Evolutionary conservation across 164 flowering plant species (phyloP).

Genomic region (Litsea cubeba): DNA sequence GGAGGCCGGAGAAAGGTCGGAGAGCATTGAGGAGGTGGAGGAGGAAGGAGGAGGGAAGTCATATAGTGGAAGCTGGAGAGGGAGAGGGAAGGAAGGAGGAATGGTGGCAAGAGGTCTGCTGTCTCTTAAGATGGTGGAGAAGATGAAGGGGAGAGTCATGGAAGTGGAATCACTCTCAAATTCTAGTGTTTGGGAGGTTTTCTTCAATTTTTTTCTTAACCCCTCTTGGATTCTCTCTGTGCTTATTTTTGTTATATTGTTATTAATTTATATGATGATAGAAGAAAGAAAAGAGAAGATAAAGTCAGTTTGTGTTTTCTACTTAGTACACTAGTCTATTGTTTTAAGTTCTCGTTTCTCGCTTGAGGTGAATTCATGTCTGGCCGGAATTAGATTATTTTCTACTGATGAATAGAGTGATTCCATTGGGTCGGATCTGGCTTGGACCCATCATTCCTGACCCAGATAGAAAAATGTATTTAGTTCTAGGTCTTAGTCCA

Average conservation of each 20-base stretch:
- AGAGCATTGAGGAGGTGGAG: conserved; percentile 68
- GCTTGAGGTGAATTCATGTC: too few species aligned
- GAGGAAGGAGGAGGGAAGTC: conserved; percentile 47
- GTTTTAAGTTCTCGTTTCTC: too few species aligned
- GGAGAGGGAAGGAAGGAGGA: conserved; percentile 34
- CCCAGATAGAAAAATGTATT: too few species aligned
- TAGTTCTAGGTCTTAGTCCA: too few species aligned
- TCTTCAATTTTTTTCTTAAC: neutral
- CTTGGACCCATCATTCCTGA: too few species aligned
- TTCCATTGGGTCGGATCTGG: too few species aligned
- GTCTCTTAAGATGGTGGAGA: conserved; percentile 56
- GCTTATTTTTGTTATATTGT: neutral
- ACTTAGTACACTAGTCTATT: too few species aligned
- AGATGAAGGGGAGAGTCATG: conserved; percentile 54
- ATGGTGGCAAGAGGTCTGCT: conserved; percentile 45
- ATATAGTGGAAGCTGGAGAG: conserved; percentile 80
- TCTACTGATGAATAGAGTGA: too few species aligned
- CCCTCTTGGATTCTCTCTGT: neutral
- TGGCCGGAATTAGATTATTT: too few species aligned
- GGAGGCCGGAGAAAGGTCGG: conserved; percentile 54
- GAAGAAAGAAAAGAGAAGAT: too few species aligned
- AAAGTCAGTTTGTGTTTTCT: too few species aligned
- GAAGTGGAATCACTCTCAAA: conserved; percentile 78
- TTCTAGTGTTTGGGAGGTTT: conserved; percentile 34
- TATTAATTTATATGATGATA: too few species aligned